A percentile compares a stretch with the other conserved stretches of the same genome.
Evolutionary conservation across 2,329 filamentous ascomycete species (phyloP).

Genomic region (Aspergillus sojae): DNA sequence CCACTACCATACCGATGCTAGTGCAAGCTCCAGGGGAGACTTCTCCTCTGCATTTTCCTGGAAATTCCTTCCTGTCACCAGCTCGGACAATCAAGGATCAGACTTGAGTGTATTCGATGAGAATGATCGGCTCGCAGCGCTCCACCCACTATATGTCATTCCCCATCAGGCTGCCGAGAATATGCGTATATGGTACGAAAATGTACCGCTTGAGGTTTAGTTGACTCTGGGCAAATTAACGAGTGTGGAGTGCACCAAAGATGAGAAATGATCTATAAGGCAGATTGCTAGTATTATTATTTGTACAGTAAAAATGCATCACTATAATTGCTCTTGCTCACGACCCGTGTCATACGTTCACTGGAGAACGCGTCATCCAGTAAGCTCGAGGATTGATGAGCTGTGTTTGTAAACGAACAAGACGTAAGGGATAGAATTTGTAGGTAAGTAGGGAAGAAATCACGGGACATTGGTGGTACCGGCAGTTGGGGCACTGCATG

Average conservation of each 20-base stretch:
- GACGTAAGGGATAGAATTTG: neutral
- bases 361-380: neutral
- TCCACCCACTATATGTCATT: slow-evolving; percentile 86
- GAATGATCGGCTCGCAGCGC: slow-evolving; percentile 67
- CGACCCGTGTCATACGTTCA: neutral
- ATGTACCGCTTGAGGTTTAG: slow-evolving; percentile 24
- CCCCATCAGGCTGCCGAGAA: slow-evolving; percentile 69
- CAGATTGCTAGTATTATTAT: neutral
- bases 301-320: neutral
- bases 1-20: slow-evolving; percentile 49
- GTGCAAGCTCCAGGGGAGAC: slow-evolving; percentile 31
- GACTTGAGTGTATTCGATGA: slow-evolving; percentile 69
- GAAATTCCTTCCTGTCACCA: slow-evolving; percentile 42
- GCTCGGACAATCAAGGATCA: slow-evolving; percentile 45
- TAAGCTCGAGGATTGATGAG: neutral
- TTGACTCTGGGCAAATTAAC: neutral
- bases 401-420: neutral
- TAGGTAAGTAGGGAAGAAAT: neutral
- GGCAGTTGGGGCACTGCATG: neutral
- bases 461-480: neutral
- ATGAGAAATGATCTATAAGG: neutral
- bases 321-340: neutral
- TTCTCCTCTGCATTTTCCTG: slow-evolving; percentile 44
- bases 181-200: slow-evolving; percentile 66
- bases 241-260: neutral